These are phyloP conservation scores for Macrolepiota dolichaula DNA, from an alignment of 768 basidiomycete genomes.

Conservation along the genomic window DNA sequence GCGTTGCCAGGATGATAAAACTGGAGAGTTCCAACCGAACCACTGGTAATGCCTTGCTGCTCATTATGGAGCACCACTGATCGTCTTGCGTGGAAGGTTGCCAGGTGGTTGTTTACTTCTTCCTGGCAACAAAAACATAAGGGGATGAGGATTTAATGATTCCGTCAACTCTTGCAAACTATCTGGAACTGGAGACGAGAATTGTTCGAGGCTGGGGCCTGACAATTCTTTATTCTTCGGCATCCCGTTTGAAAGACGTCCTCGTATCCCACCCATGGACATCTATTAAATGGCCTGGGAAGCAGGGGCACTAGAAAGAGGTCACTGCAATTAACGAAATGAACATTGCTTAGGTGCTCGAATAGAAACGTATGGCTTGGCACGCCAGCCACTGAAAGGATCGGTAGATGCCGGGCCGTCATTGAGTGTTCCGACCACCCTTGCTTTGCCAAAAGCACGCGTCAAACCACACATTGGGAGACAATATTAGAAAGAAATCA, in stretches of 20 bases:
- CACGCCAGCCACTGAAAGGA: neutral
- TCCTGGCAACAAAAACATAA: neutral
- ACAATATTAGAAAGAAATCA: neutral
- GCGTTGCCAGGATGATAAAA: conserved; percentile 4
- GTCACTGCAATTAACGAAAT: too few relatives aligned
- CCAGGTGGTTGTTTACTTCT: neutral
- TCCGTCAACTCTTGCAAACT: too few relatives aligned
- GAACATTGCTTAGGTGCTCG: too few relatives aligned
- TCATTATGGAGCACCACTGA: neutral
- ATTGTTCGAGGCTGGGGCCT: too few relatives aligned
- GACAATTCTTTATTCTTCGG: too few relatives aligned
- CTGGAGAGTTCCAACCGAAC: neutral
- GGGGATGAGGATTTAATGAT: neutral
- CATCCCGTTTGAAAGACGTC: too few relatives aligned
- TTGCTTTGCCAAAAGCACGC: neutral
- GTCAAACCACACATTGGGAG: neutral
- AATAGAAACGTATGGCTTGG: neutral
- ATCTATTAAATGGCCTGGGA: too few relatives aligned
- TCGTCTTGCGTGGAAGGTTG: neutral
- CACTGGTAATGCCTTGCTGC: neutral
- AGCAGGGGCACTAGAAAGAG: too few relatives aligned
- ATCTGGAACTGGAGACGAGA: too few relatives aligned
- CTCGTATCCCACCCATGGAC: too few relatives aligned
- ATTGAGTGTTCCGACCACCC: neutral
- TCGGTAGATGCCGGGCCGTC: neutral